Evolutionary conservation across 1,284 basidiomycete species (phyloP).

Genomic region (Trametes polyzona): DNA sequence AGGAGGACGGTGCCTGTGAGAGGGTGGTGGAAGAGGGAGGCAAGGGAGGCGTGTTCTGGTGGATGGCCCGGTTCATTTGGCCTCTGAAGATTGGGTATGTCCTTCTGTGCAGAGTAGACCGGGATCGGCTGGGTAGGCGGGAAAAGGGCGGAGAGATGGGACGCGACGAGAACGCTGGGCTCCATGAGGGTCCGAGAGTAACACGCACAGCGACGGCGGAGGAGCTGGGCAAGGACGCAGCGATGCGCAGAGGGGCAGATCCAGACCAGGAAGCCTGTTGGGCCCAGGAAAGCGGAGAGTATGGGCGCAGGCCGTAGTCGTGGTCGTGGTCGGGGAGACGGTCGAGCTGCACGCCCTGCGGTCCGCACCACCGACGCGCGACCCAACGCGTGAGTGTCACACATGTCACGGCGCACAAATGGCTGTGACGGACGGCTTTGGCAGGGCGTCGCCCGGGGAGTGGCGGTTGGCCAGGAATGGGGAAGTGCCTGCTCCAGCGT

Average conservation of each 20-base stretch:
- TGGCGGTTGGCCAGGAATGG: too few species aligned
- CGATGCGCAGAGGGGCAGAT: neutral
- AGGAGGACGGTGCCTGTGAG: slow-evolving; percentile 71
- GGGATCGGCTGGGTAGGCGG: slow-evolving; percentile 54
- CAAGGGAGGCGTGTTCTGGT: slow-evolving; percentile 75
- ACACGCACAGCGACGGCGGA: slow-evolving; percentile 2
- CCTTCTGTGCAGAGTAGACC: slow-evolving; percentile 58
- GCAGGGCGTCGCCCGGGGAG: neutral
- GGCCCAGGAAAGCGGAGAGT: slow-evolving; percentile 15
- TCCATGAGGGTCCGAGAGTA: slow-evolving; percentile 40
- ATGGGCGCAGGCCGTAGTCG: neutral
- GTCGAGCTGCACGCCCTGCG: too few species aligned
- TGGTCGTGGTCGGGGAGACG: neutral
- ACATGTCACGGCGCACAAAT: neutral
- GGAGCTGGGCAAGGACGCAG: neutral
- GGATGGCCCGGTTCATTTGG: slow-evolving; percentile 56
- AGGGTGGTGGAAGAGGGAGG: slow-evolving; percentile 60
- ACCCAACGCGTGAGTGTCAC: neutral
- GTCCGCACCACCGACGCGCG: too few species aligned
- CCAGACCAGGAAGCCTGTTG: neutral
- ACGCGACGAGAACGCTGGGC: slow-evolving; percentile 53
- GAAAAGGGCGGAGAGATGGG: slow-evolving; percentile 68
- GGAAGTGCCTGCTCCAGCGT: too few species aligned
- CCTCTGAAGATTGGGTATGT: slow-evolving; percentile 47
- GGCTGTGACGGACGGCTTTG: neutral